A percentile compares a stretch with the other conserved stretches of the same genome.
Conservation (phyloP, 1,284 basidiomycete species). For the Melampsora americana region DNA sequence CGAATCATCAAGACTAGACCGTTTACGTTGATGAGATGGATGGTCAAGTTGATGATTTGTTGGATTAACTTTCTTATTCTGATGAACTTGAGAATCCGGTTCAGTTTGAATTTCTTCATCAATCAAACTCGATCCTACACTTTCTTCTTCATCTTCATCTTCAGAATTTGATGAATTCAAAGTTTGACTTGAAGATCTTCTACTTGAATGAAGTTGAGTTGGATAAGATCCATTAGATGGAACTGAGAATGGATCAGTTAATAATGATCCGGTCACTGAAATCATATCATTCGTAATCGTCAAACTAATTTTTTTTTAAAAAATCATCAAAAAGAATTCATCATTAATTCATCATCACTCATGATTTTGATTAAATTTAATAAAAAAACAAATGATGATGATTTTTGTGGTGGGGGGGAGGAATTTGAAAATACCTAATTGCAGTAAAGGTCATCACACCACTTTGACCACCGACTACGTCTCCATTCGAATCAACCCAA, state of each 20-base stretch:
- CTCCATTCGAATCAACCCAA: conserved; percentile 35
- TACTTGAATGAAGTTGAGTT: not conserved
- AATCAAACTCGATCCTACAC: not conserved
- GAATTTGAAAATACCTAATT: conserved; percentile 8
- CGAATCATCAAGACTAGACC: too few species aligned
- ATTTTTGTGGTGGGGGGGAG: not conserved
- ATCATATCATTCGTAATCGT: conserved; percentile 94
- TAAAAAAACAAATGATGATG: not conserved
- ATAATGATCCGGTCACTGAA: conserved; percentile 83
- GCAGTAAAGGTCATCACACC: conserved; percentile 34
- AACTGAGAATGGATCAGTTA: conserved; percentile 75
- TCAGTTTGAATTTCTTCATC: too few species aligned
- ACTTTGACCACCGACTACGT: conserved; percentile 14
- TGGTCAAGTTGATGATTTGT: too few species aligned
- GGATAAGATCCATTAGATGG: conserved; percentile 47
- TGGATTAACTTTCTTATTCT: too few species aligned
- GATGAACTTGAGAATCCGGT: too few species aligned
- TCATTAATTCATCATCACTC: not conserved
- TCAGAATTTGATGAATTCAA: not conserved
- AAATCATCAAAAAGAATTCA: not conserved
- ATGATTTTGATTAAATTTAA: not conserved
- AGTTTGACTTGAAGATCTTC: not conserved
- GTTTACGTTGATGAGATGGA: too few species aligned
- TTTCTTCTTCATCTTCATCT: not conserved
- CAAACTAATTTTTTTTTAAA: conserved; percentile 60